These are phyloP conservation scores for Fusarium mangiferae DNA, from an alignment of 2,329 filamentous ascomycete genomes.

Conservation along the genomic window DNA sequence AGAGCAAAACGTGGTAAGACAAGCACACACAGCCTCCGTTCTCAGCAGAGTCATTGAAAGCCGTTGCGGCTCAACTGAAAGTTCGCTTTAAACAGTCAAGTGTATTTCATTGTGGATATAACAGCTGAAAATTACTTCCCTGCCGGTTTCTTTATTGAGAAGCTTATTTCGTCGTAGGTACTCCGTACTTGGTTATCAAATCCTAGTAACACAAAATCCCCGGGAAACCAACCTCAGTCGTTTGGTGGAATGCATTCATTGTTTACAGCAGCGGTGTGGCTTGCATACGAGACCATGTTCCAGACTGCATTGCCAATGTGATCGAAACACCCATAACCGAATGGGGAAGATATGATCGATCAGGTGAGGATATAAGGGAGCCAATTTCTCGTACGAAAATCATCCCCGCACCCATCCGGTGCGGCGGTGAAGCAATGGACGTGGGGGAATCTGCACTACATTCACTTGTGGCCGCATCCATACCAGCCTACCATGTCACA, in stretches of 20 bases:
- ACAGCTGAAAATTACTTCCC: background rate
- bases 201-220: background rate
- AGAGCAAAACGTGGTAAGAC: background rate
- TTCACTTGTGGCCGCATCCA: slow-evolving; percentile 29
- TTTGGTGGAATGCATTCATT: background rate
- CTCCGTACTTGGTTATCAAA: background rate
- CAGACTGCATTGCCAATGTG: slow-evolving; percentile 8
- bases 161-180: background rate
- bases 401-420: slow-evolving; percentile 19
- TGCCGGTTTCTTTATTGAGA: background rate
- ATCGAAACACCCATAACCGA: slow-evolving; percentile 12
- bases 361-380: slow-evolving; percentile 29
- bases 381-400: slow-evolving; percentile 17
- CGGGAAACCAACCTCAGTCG: background rate
- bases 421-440: slow-evolving; percentile 34
- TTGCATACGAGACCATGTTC: slow-evolving; percentile 16
- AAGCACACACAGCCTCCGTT: background rate
- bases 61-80: background rate
- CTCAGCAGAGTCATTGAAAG: background rate
- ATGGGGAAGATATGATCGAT: slow-evolving; percentile 24
- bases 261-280: slow-evolving; percentile 29
- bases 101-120: background rate
- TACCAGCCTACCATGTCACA: slow-evolving; percentile 33
- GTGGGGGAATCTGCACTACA: slow-evolving; percentile 21
- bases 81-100: background rate